Evolutionary conservation across 805 yeast genomes (phyloP).

Genomic region (Myxozyma neotropica): DNA sequence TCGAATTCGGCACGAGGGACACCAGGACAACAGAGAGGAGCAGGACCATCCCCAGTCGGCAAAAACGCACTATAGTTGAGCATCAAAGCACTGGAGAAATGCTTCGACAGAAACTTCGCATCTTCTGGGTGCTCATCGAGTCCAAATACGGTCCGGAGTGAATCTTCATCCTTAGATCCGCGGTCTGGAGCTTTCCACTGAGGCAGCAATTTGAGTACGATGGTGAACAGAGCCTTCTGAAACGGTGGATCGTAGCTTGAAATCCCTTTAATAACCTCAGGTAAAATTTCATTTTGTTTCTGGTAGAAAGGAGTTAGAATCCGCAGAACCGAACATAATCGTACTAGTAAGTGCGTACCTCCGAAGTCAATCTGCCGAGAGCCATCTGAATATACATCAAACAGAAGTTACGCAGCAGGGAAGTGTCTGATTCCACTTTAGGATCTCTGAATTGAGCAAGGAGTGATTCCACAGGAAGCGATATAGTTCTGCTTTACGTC

Average conservation of each 20-base stretch:
- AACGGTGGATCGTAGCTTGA: constrained; percentile 44
- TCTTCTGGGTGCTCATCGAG: constrained; percentile 48
- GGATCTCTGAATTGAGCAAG: constrained; percentile 66
- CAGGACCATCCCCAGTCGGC: neutral
- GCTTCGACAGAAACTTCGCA: constrained; percentile 50
- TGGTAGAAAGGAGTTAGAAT: neutral
- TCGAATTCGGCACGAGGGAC: constrained; percentile 57
- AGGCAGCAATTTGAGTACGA: constrained; percentile 58
- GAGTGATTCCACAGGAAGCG: constrained; percentile 65
- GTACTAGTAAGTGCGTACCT: constrained; percentile 30
- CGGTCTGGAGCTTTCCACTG: constrained; percentile 54
- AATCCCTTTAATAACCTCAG: constrained; percentile 53
- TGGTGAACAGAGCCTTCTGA: constrained; percentile 62
- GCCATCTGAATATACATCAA: constrained; percentile 70
- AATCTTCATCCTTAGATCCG: constrained; percentile 50
- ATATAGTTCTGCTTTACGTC: constrained; percentile 41
- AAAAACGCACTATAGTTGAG: constrained; percentile 50
- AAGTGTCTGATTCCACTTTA: constrained; percentile 38
- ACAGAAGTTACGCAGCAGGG: constrained; percentile 25
- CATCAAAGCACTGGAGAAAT: constrained; percentile 60
- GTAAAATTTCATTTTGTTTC: constrained; percentile 48
- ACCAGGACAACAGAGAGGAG: constrained; percentile 58
- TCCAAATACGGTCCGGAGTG: constrained; percentile 43
- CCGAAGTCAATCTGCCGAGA: constrained; percentile 53
- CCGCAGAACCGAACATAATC: neutral